These are phyloP conservation scores for Melampsora larici-populina DNA, from an alignment of 1,284 basidiomycete genomes.

Conservation along the genomic window DNA sequence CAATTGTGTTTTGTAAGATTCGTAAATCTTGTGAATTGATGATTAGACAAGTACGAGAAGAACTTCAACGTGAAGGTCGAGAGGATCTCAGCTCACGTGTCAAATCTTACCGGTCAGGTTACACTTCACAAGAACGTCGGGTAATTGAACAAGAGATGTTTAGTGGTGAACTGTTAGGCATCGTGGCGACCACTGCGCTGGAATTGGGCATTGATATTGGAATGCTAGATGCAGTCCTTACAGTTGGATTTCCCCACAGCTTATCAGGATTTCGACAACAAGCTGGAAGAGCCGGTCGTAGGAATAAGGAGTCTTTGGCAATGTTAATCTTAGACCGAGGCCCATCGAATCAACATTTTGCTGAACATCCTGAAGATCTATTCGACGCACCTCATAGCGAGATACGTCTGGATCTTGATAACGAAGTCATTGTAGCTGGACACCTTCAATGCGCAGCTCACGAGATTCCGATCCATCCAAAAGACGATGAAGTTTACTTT, in stretches of 20 bases:
- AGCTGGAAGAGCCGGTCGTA: slow-evolving; percentile 78
- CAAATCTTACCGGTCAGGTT: slow-evolving; percentile 79
- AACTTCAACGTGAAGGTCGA: slow-evolving; percentile 71
- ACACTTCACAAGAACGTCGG: slow-evolving; percentile 68
- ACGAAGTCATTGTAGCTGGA: slow-evolving; percentile 71
- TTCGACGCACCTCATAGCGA: slow-evolving; percentile 54
- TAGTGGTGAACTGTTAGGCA: slow-evolving; percentile 71
- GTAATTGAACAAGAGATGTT: slow-evolving; percentile 82
- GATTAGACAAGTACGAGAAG: slow-evolving; percentile 72
- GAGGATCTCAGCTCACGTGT: slow-evolving; percentile 72
- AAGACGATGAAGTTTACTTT: slow-evolving; percentile 69
- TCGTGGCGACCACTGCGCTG: slow-evolving; percentile 85
- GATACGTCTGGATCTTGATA: slow-evolving; percentile 65
- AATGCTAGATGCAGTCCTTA: slow-evolving; percentile 78
- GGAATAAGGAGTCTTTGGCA: slow-evolving; percentile 75
- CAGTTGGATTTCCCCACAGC: slow-evolving; percentile 78
- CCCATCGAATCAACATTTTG: slow-evolving; percentile 75
- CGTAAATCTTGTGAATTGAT: slow-evolving; percentile 66
- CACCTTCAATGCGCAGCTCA: slow-evolving; percentile 83
- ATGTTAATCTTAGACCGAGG: slow-evolving; percentile 70
- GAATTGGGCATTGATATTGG: slow-evolving; percentile 91
- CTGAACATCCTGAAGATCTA: slow-evolving; percentile 67
- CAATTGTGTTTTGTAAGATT: slow-evolving; percentile 85
- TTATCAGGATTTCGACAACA: slow-evolving; percentile 81
- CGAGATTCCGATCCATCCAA: slow-evolving; percentile 71